phyloP scores from a whole-genome alignment of 768 basidiomycete genomes.

The Lyophyllum atratum region DNA sequence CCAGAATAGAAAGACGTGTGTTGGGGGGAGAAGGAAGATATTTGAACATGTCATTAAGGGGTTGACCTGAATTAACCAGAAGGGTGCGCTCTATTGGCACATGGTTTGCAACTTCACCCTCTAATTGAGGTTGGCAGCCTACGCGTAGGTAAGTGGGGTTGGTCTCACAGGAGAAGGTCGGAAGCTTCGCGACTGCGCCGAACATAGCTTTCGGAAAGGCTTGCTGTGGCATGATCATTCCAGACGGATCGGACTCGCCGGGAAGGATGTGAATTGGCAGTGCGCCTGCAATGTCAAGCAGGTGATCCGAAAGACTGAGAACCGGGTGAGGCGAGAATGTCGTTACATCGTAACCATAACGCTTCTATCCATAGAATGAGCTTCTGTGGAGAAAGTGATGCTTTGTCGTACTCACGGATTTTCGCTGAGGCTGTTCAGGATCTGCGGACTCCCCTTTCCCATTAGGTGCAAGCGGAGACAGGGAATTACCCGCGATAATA shows the following conservation, averaged over 20 bases:
- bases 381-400: neutral
- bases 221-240: constrained; percentile 90
- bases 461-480: constrained; percentile 49
- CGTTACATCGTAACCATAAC: constrained; percentile 62
- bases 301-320: constrained; percentile 62
- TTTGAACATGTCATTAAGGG: constrained; percentile 93
- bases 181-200: constrained; percentile 56
- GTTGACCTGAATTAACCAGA: constrained; percentile 89
- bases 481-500: constrained; percentile 88
- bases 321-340: constrained; percentile 79
- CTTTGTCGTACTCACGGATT: constrained; percentile 46
- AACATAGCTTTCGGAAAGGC: constrained; percentile 92
- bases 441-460: constrained; percentile 32
- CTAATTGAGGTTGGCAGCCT: constrained; percentile 33
- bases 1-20: constrained; percentile 73
- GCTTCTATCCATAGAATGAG: constrained; percentile 46
- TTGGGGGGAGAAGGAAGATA: constrained; percentile 76
- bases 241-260: constrained; percentile 86
- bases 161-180: constrained; percentile 76
- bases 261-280: constrained; percentile 89
- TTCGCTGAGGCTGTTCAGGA: constrained; percentile 44
- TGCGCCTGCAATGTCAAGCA: constrained; percentile 73
- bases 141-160: constrained; percentile 89
- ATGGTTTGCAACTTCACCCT: constrained; percentile 12
- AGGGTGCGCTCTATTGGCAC: constrained; percentile 52